Percentiles rank a stretch among this genome's conserved stretches.
Evolutionary conservation across 225 moss, liverwort and hornwort genomes (phyloP).

Genomic region (Antitrichia curtipendula): DNA sequence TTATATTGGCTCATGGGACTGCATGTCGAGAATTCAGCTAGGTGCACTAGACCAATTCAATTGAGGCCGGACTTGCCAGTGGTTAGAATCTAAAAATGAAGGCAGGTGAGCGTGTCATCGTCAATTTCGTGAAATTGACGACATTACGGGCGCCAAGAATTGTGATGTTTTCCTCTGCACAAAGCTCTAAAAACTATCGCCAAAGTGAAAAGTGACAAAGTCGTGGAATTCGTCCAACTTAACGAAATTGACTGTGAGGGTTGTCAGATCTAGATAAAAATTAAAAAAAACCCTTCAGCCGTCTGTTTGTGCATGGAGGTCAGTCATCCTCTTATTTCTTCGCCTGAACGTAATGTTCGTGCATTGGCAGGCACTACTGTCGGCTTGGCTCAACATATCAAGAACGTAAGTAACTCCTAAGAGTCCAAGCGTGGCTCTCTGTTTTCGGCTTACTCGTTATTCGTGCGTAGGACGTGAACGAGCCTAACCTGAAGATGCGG

Average conservation of each 20-base stretch:
- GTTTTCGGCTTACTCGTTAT: not conserved
- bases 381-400: constrained; percentile 46
- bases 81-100: not conserved
- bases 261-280: not conserved
- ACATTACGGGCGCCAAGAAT: not conserved
- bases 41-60: not conserved
- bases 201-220: not conserved
- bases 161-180: not conserved
- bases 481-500: not conserved
- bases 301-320: not conserved
- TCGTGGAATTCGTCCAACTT: not conserved
- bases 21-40: not conserved
- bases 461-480: not conserved
- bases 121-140: not conserved
- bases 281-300: not conserved
- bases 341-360: not conserved
- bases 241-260: not conserved
- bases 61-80: not conserved
- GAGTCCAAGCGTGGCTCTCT: not conserved
- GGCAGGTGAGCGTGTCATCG: not conserved
- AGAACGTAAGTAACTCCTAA: constrained; percentile 32
- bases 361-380: constrained; percentile 66
- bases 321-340: not conserved
- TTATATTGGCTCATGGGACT: not conserved
- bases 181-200: not conserved